Evolutionary conservation across 2,329 filamentous ascomycete species (phyloP).

Genomic region (Sclerotinia nivalis): DNA sequence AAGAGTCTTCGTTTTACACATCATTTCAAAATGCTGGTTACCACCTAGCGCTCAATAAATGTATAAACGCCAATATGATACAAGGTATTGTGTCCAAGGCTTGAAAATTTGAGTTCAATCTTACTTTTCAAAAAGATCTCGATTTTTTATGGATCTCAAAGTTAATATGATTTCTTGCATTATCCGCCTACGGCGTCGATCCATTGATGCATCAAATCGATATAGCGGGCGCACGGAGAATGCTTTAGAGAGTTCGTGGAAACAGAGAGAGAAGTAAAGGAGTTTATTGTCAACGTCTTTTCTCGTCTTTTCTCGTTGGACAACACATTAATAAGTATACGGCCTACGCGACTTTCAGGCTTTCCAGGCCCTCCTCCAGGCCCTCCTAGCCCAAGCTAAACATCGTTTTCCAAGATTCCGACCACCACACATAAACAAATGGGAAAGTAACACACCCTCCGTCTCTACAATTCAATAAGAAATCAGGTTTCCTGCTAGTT

Average conservation of each 20-base stretch:
- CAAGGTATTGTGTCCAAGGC: neutral
- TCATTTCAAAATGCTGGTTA: neutral
- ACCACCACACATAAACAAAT: neutral
- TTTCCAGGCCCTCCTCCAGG: neutral
- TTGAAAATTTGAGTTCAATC: neutral
- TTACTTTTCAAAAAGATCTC: neutral
- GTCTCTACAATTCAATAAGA: neutral
- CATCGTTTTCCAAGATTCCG: neutral
- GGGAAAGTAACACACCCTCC: neutral
- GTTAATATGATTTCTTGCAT: neutral
- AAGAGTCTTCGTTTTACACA: neutral
- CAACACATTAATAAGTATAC: neutral
- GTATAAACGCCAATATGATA: neutral
- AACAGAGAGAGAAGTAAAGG: neutral
- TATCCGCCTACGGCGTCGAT: neutral
- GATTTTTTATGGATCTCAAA: neutral
- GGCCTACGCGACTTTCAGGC: neutral
- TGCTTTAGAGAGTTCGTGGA: neutral
- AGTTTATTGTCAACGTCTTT: neutral
- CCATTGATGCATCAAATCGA: neutral
- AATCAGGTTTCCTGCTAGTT: slow-evolving; percentile 5
- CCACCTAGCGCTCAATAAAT: neutral
- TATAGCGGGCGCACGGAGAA: neutral
- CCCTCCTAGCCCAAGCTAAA: neutral
- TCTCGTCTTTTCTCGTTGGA: neutral